These are phyloP conservation scores for Phytophthora litchii DNA, from an alignment of 352 stramenopile genomes.

Conservation along the genomic window DNA sequence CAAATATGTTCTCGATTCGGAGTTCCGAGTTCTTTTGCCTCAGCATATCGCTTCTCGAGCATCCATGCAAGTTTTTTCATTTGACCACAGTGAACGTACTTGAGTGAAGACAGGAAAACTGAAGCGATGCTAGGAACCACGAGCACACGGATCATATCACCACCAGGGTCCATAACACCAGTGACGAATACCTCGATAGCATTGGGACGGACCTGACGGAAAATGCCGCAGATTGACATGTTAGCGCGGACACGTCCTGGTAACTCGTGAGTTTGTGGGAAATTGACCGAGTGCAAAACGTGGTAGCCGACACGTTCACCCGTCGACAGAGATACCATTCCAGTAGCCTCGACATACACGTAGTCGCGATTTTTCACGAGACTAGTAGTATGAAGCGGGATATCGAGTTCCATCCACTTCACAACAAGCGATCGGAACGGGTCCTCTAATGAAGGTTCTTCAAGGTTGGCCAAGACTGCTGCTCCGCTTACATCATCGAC, in stretches of 20 bases:
- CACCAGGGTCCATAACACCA: conserved; percentile 32
- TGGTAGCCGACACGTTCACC: conserved; percentile 46
- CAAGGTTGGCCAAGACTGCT: conserved; percentile 34
- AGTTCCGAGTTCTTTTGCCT: conserved; percentile 37
- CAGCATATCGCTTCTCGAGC: conserved; percentile 35
- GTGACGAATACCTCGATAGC: conserved; percentile 42
- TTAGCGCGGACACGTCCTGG: conserved; percentile 31
- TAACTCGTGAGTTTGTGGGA: conserved; percentile 39
- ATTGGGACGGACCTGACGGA: conserved; percentile 32
- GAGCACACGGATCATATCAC: conserved; percentile 29
- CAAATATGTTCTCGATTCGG: conserved; percentile 39
- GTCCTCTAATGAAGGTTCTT: conserved; percentile 26
- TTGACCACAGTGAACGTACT: conserved; percentile 43
- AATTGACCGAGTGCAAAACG: conserved; percentile 48
- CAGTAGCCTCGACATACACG: conserved; percentile 46
- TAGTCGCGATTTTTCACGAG: conserved; percentile 49
- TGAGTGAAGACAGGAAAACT: conserved; percentile 36
- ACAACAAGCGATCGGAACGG: conserved; percentile 36
- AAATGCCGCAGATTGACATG: conserved; percentile 45
- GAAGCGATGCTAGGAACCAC: conserved; percentile 39
- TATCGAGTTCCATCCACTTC: conserved; percentile 48
- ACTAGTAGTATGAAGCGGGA: conserved; percentile 32
- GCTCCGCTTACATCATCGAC: conserved; percentile 35
- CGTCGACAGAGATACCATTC: conserved; percentile 30
- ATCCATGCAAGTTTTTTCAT: conserved; percentile 69